Percentiles rank a stretch among this genome's conserved stretches.
These are phyloP conservation scores for Trypanosoma rangeli DNA, from an alignment of 208 protist species.

Conservation along the genomic window DNA sequence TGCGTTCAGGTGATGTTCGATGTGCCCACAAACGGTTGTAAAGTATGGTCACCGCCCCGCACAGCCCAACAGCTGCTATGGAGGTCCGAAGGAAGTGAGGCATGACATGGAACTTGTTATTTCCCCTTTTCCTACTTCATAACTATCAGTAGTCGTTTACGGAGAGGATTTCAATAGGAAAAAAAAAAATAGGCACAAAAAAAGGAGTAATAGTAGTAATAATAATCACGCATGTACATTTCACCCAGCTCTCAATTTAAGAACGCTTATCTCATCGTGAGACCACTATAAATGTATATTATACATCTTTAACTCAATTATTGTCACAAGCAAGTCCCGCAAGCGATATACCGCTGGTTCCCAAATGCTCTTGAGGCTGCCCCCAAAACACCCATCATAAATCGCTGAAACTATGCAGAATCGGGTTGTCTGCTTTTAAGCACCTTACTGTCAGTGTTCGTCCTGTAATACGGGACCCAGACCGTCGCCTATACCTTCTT, in stretches of 20 bases:
- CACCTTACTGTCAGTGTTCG: conserved; percentile 3
- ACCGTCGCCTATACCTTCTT: conserved; percentile 7
- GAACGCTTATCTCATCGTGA: background rate
- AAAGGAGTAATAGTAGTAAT: background rate
- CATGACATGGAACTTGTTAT: conserved; percentile 15
- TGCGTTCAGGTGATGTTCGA: conserved; percentile 26
- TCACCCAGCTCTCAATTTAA: background rate
- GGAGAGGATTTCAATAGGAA: background rate
- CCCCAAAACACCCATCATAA: conserved; percentile 14
- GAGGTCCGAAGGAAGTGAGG: conserved; percentile 30
- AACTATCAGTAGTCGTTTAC: background rate
- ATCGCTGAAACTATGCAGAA: conserved; percentile 11
- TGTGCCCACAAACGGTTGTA: conserved; percentile 32
- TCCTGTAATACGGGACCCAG: conserved; percentile 30
- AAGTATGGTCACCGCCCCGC: conserved; percentile 51
- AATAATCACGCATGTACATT: background rate
- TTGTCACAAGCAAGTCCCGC: background rate
- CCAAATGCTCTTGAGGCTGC: background rate
- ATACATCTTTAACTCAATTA: background rate
- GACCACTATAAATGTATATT: too few species aligned
- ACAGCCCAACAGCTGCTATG: conserved; percentile 48
- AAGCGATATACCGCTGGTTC: background rate
- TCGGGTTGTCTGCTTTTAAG: conserved; percentile 17
- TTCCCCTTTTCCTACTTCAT: background rate
- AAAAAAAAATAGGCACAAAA: background rate